phyloP scores from a whole-genome alignment of 441 rosid genomes.

The Raphanus hybrid region DNA sequence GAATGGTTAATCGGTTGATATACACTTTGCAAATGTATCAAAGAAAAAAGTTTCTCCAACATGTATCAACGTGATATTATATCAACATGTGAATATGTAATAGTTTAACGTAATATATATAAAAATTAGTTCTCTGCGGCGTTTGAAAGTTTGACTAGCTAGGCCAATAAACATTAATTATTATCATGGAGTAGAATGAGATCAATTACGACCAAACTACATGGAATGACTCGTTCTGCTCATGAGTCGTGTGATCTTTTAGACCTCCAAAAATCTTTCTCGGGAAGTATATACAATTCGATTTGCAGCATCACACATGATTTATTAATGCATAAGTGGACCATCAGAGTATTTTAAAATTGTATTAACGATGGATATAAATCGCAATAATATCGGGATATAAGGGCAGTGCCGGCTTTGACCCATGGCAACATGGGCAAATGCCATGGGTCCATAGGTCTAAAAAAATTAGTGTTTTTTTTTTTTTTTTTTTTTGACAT shows the following conservation, averaged over 20 bases:
- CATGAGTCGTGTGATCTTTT: constrained; percentile 31
- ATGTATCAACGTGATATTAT: background rate
- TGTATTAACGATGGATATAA: background rate
- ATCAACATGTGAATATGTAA: background rate
- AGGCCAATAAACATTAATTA: constrained; percentile 1
- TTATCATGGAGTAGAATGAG: constrained; percentile 16
- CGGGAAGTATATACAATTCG: constrained; percentile 18
- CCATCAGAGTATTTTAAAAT: background rate
- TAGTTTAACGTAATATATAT: background rate
- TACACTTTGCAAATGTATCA: background rate
- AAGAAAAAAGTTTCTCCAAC: background rate
- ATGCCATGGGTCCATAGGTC: too few relatives aligned
- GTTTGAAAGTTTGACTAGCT: constrained; percentile 26
- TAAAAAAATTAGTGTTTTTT: too few relatives aligned
- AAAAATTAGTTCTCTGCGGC: background rate
- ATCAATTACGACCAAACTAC: constrained; percentile 23
- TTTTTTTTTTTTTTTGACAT: too few relatives aligned
- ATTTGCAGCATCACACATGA: constrained; percentile 44
- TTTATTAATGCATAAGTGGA: background rate
- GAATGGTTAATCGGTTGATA: background rate
- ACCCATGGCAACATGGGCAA: too few relatives aligned
- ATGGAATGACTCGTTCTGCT: constrained; percentile 27
- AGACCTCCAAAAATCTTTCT: constrained; percentile 32
- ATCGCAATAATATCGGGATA: constrained; percentile 12
- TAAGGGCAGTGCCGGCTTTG: too few relatives aligned